Percentiles rank a stretch among this genome's conserved stretches.
phyloP scores from a whole-genome alignment of 306 rosid genomes.

The Fragaria iinumae region DNA sequence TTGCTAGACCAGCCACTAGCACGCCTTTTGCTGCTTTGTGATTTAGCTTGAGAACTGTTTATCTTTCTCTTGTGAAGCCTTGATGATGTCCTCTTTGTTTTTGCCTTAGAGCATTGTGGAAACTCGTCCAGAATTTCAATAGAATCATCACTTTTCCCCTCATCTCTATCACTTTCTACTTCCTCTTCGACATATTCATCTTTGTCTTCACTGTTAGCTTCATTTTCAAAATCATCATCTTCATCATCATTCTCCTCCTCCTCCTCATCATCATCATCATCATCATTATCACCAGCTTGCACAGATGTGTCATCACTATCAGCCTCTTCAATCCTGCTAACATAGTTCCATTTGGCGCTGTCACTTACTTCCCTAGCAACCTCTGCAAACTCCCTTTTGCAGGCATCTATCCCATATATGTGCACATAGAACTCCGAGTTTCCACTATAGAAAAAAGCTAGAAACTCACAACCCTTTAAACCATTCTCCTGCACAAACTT shows the following conservation, averaged over 20 bases:
- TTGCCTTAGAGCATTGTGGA: background rate
- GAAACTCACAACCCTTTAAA: conserved; percentile 18
- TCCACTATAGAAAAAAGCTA: conserved; percentile 25
- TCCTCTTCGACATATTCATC: background rate
- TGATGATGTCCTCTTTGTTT: background rate
- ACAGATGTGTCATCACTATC: background rate
- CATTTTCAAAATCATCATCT: background rate
- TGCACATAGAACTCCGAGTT: conserved; percentile 15
- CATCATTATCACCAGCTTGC: background rate
- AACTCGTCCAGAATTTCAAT: background rate
- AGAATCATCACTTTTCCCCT: background rate
- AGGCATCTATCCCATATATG: conserved; percentile 23
- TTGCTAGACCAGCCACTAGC: background rate
- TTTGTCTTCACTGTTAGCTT: background rate
- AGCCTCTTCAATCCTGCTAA: background rate
- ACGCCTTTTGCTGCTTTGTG: background rate
- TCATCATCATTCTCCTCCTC: too few relatives aligned
- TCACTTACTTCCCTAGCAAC: background rate
- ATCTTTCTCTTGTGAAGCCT: background rate
- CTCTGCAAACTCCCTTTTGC: background rate
- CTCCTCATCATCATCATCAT: too few relatives aligned
- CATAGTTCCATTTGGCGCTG: background rate
- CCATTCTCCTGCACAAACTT: conserved; percentile 8
- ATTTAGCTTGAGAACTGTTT: background rate
- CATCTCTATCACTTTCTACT: background rate